phyloP scores from a whole-genome alignment of 2,329 filamentous ascomycete genomes.

The Beauveria pseudobassiana region DNA sequence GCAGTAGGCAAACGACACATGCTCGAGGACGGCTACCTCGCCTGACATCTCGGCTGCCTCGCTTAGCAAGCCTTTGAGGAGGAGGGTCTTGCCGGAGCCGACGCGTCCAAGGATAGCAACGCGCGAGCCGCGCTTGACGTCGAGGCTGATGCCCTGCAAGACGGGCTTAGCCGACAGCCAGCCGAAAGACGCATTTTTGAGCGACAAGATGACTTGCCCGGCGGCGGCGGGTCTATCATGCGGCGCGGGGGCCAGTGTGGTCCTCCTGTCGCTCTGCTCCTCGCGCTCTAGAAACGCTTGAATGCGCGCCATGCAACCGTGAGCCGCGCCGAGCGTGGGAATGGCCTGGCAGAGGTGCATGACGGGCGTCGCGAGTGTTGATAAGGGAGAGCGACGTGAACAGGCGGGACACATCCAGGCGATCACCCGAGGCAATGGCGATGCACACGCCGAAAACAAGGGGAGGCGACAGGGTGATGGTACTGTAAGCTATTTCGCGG shows the following conservation, averaged over 20 bases:
- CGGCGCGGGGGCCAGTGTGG: background rate
- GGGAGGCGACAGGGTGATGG: background rate
- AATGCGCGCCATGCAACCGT: constrained; percentile 1
- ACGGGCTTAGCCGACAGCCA: background rate
- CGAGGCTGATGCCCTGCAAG: background rate
- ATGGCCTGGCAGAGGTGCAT: constrained; percentile 3
- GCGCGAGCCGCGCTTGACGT: background rate
- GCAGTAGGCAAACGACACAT: background rate
- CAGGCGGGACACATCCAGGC: background rate
- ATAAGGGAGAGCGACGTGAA: constrained; percentile 1
- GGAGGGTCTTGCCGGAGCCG: background rate
- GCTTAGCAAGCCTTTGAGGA: background rate
- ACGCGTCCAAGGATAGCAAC: background rate
- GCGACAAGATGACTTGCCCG: background rate
- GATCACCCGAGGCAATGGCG: background rate
- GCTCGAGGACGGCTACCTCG: background rate
- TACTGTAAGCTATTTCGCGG: background rate
- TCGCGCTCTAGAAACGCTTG: background rate
- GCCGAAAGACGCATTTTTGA: background rate
- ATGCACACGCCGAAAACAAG: constrained; percentile 2
- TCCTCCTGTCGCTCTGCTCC: background rate
- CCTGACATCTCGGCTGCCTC: background rate
- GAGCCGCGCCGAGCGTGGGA: background rate
- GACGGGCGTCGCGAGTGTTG: background rate
- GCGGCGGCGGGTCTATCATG: no score